Conservation (phyloP, 2,329 filamentous ascomycete species). For the Monilinia fructigena region DNA sequence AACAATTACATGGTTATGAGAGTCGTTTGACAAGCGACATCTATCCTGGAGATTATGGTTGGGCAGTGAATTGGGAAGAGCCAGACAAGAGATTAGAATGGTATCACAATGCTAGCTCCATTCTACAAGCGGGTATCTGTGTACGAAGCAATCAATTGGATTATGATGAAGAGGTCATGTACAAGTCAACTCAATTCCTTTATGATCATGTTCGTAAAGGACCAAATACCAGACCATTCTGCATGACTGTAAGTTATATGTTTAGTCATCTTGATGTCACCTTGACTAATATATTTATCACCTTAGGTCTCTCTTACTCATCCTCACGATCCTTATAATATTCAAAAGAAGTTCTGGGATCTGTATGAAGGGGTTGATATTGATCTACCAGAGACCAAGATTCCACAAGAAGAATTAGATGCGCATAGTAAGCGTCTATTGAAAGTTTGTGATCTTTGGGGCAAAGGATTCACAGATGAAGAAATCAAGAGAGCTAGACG, state of each 20-base stretch:
- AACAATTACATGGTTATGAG: constrained; percentile 93
- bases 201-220: constrained; percentile 88
- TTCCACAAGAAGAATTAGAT: constrained; percentile 80
- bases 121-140: constrained; percentile 83
- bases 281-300: background rate
- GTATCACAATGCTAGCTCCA: constrained; percentile 95
- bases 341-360: constrained; percentile 92
- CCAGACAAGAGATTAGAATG: constrained; percentile 83
- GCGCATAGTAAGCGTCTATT: constrained; percentile 83
- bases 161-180: constrained; percentile 96
- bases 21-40: constrained; percentile 91
- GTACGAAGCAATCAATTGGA: constrained; percentile 93
- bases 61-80: constrained; percentile 94
- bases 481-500: constrained; percentile 82
- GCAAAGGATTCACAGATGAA: constrained; percentile 78
- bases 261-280: background rate
- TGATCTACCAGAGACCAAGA: constrained; percentile 72
- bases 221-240: constrained; percentile 72
- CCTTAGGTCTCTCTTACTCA: constrained; percentile 74
- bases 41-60: constrained; percentile 91
- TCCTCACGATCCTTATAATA: constrained; percentile 92
- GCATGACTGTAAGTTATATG: constrained; percentile 58
- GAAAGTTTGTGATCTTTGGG: constrained; percentile 83
- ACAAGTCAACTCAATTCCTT: constrained; percentile 73
- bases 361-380: constrained; percentile 87